Percentiles rank a stretch among this genome's conserved stretches.
Conservation (phyloP, 2,329 filamentous ascomycete genomes). For the Eurotiales sp. region DNA sequence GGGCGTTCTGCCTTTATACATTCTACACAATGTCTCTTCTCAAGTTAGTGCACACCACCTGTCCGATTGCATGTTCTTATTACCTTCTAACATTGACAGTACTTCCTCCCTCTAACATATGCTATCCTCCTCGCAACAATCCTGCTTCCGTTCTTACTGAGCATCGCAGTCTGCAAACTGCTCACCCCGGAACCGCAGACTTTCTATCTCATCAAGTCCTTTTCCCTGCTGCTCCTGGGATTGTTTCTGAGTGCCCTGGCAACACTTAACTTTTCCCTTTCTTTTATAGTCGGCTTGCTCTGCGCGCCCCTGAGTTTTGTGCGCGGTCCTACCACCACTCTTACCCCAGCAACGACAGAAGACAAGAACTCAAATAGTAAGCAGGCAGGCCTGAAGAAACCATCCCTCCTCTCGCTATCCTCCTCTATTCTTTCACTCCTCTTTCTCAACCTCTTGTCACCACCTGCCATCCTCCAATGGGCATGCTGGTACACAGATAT, state of each 20-base stretch:
- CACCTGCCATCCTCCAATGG: constrained; percentile 52
- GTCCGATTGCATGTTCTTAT: background rate
- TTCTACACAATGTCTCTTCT: constrained; percentile 73
- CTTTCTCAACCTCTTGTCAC: constrained; percentile 59
- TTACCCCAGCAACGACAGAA: background rate
- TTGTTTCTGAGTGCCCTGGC: constrained; percentile 89
- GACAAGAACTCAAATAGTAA: constrained; percentile 18
- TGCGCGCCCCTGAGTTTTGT: constrained; percentile 75
- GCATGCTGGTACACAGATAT: constrained; percentile 47
- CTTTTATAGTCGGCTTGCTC: constrained; percentile 77
- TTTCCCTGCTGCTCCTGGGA: constrained; percentile 87
- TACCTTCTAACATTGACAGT: constrained; percentile 38
- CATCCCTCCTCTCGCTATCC: background rate
- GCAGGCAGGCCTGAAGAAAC: too few species aligned
- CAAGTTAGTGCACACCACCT: constrained; percentile 50
- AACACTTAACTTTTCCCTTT: constrained; percentile 91
- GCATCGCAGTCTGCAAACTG: constrained; percentile 49
- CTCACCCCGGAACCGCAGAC: constrained; percentile 62
- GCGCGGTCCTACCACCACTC: constrained; percentile 24
- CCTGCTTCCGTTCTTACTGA: constrained; percentile 56
- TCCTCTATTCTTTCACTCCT: constrained; percentile 38
- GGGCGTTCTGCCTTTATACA: constrained; percentile 74
- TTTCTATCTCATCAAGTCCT: constrained; percentile 76
- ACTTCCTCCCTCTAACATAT: constrained; percentile 58
- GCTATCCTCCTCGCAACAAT: constrained; percentile 55